Base-by-base conservation (phyloP, 202 grass and related monocot species). In the Setaria italica region DNA sequence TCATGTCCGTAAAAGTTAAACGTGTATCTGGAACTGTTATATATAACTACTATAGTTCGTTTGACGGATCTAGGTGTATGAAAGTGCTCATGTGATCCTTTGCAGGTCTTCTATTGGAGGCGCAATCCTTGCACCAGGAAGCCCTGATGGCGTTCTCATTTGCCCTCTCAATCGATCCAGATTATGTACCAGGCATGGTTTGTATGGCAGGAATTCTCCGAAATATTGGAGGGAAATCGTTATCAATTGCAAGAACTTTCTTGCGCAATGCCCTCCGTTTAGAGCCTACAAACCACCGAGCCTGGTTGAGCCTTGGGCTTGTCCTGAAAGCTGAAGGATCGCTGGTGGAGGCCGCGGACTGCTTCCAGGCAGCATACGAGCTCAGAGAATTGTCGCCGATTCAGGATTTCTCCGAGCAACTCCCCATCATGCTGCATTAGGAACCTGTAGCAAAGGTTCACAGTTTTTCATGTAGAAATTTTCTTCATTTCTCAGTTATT, bases 361-460 rank as follows among this genome's bases (percentile, higher is more conserved):
- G 92, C 87, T 96, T 99, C 79, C 90, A 96, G 74, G 92, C 93
- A 83, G 91, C 97, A 43, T 91, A 95, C 17, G 97, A 96, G 82
- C 88, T 99, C 47, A 89, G 67, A 86, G 92, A 99, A 71, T 80
- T 91, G 57, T 86, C 88, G 19, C 93, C 97, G 7, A 90, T 94
- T 59, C 90, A 95, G 48, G 88, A 92, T 20, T 71, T 99, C 83
- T 78, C 86, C 10, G 86, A 85, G 49, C 78, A 88, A 78, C 86
- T 88, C 16, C 90, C 82, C 21, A 47, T 88, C 77, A 85, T 91
- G 86, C 59, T 88, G 90, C 78, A 82, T 20, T 91, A 88, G 82
- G 25, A 91, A 67, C 63, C 9, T 50, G 32, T 77, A 62, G 43
- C 62, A 29, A 62, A 25, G 67, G 15, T 21, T 39, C 14, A 64